These are phyloP conservation scores for Solanum corneliomulleri DNA, from an alignment of 257 asterid genomes.

Conservation along the genomic window DNA sequence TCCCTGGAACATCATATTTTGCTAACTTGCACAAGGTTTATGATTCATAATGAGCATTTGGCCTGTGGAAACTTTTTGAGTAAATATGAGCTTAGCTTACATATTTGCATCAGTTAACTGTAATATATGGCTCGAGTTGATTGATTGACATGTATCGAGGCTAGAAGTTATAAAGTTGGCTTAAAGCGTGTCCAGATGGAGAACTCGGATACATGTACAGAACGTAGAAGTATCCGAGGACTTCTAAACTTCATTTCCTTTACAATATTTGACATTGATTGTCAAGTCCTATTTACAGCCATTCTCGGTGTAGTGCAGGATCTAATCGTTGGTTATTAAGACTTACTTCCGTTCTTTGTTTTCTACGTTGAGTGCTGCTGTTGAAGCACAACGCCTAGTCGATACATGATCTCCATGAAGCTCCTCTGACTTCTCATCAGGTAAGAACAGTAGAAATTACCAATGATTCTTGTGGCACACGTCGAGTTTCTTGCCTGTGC, in stretches of 20 bases:
- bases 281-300: no score
- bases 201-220: not conserved
- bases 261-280: no score
- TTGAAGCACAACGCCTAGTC: not conserved
- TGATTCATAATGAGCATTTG: not conserved
- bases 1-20: not conserved
- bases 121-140: not conserved
- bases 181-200: not conserved
- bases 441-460: not conserved
- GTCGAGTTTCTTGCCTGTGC: not conserved
- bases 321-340: not conserved
- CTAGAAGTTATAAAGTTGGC: not conserved
- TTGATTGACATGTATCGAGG: not conserved
- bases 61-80: not conserved
- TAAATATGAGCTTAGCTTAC: not conserved
- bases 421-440: not conserved
- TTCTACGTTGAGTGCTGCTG: not conserved
- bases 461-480: not conserved
- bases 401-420: not conserved
- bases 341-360: not conserved
- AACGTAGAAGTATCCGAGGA: not conserved
- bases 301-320: not conserved
- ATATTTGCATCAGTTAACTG: not conserved
- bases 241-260: not conserved
- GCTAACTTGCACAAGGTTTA: not conserved